A percentile compares a stretch with the other conserved stretches of the same genome.
phyloP scores from a whole-genome alignment of 768 basidiomycete species.

The Suillus clintonianus region DNA sequence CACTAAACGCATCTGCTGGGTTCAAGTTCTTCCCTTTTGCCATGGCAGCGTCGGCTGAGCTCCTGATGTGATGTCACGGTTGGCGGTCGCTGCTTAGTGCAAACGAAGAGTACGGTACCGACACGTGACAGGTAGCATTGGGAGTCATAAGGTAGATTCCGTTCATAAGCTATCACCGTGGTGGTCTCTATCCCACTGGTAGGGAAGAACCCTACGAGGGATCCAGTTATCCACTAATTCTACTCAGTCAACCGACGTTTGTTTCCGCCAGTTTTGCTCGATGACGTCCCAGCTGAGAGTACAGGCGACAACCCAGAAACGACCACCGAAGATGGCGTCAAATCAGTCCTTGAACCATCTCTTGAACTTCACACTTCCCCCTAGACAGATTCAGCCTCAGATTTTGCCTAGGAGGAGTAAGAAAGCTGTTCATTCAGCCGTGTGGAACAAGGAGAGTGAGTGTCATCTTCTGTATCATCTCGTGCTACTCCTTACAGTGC shows the following conservation, averaged over 20 bases:
- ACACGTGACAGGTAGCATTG: conserved; percentile 26
- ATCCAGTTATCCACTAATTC: conserved; percentile 7
- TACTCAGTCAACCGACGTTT: not conserved
- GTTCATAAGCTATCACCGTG: conserved; percentile 10
- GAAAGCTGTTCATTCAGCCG: conserved; percentile 60
- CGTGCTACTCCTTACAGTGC: conserved; percentile 15
- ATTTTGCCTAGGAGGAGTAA: conserved; percentile 75
- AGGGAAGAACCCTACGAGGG: conserved; percentile 45
- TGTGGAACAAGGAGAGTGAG: conserved; percentile 94
- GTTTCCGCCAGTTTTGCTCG: conserved; percentile 15
- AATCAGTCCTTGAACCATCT: conserved; percentile 77
- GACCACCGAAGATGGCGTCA: conserved; percentile 67
- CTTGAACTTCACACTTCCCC: conserved; percentile 92
- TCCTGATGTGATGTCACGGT: not conserved
- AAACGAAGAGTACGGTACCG: not conserved
- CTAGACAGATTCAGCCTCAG: conserved; percentile 67
- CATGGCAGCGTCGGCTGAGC: conserved; percentile 43
- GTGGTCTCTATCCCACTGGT: conserved; percentile 44
- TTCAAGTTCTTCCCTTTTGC: conserved; percentile 85
- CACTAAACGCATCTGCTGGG: conserved; percentile 92
- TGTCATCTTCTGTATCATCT: conserved; percentile 25
- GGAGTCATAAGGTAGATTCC: conserved; percentile 20
- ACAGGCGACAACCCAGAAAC: conserved; percentile 48
- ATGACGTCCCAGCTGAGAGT: conserved; percentile 31
- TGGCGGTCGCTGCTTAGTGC: not conserved